Evolutionary conservation across 2,329 filamentous ascomycete species (phyloP).

Genomic region (Acrodontium crateriforme): DNA sequence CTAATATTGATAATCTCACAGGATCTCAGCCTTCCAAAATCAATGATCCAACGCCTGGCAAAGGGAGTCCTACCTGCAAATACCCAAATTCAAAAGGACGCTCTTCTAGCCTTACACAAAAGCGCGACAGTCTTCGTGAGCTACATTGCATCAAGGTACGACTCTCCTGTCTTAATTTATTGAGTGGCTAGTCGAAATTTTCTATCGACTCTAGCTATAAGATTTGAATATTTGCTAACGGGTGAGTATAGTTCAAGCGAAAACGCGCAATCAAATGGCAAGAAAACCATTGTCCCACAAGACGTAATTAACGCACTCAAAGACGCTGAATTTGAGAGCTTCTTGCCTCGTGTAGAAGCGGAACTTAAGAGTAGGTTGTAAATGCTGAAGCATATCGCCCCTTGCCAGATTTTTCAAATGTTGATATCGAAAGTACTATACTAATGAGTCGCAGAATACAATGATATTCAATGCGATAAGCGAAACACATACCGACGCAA

Average conservation of each 20-base stretch:
- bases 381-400: background rate
- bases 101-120: slow-evolving; percentile 64
- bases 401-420: background rate
- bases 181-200: background rate
- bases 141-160: slow-evolving; percentile 62
- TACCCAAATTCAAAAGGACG: slow-evolving; percentile 73
- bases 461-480: slow-evolving; percentile 58
- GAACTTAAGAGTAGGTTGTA: slow-evolving; percentile 57
- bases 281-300: slow-evolving; percentile 64
- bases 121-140: slow-evolving; percentile 74
- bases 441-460: slow-evolving; percentile 46
- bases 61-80: slow-evolving; percentile 70
- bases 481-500: slow-evolving; percentile 59
- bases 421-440: slow-evolving; percentile 2
- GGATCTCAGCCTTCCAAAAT: slow-evolving; percentile 67
- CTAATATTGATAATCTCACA: slow-evolving; percentile 21
- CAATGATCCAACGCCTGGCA: slow-evolving; percentile 64
- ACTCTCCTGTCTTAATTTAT: slow-evolving; percentile 9
- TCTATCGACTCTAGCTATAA: background rate
- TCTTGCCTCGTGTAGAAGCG: slow-evolving; percentile 56
- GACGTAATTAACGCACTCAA: slow-evolving; percentile 67
- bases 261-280: slow-evolving; percentile 48
- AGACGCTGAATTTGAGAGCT: slow-evolving; percentile 61
- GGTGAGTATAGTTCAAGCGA: slow-evolving; percentile 50
- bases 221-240: slow-evolving; percentile 3